Conservation (phyloP, 805 yeast genomes). For the Scheffersomyces spartinae region DNA sequence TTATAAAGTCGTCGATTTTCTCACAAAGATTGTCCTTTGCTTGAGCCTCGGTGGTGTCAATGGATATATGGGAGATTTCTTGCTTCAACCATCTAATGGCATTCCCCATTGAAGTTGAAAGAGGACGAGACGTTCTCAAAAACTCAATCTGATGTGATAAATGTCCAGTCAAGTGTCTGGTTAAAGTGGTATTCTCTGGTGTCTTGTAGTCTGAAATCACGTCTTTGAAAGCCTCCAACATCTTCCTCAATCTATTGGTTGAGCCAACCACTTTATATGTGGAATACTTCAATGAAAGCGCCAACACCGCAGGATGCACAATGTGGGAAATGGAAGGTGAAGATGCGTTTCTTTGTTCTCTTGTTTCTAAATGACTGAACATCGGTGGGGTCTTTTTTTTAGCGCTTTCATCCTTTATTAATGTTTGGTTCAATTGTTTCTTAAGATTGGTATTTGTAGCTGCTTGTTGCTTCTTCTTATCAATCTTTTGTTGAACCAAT, state of each 20-base stretch:
- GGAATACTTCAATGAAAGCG: slow-evolving; percentile 70
- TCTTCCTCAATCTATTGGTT: slow-evolving; percentile 69
- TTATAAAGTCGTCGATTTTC: slow-evolving; percentile 68
- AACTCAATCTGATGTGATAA: slow-evolving; percentile 89
- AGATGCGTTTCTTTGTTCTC: slow-evolving; percentile 59
- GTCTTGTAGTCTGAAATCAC: slow-evolving; percentile 76
- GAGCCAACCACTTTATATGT: slow-evolving; percentile 86
- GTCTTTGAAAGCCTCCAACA: slow-evolving; percentile 73
- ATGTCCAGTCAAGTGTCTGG: slow-evolving; percentile 81
- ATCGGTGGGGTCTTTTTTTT: slow-evolving; percentile 46
- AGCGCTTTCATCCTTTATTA: slow-evolving; percentile 25
- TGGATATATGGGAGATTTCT: slow-evolving; percentile 72
- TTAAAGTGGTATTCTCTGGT: slow-evolving; percentile 74
- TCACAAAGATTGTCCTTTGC: slow-evolving; percentile 58
- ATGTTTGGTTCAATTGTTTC: slow-evolving; percentile 42
- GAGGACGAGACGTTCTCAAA: slow-evolving; percentile 80
- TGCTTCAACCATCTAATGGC: slow-evolving; percentile 96
- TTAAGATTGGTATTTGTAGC: slow-evolving; percentile 40
- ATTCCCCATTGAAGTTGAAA: slow-evolving; percentile 92
- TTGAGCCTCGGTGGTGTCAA: slow-evolving; percentile 52
- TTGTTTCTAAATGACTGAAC: slow-evolving; percentile 70
- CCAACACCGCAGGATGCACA: slow-evolving; percentile 77
- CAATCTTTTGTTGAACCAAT: slow-evolving; percentile 30
- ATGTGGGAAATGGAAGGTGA: slow-evolving; percentile 49
- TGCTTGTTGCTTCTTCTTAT: slow-evolving; percentile 28